A percentile compares a stretch with the other conserved stretches of the same genome.
These are phyloP conservation scores for Hyaloscypha hepaticicola DNA, from an alignment of 495 filamentous ascomycete species.

Conservation along the genomic window DNA sequence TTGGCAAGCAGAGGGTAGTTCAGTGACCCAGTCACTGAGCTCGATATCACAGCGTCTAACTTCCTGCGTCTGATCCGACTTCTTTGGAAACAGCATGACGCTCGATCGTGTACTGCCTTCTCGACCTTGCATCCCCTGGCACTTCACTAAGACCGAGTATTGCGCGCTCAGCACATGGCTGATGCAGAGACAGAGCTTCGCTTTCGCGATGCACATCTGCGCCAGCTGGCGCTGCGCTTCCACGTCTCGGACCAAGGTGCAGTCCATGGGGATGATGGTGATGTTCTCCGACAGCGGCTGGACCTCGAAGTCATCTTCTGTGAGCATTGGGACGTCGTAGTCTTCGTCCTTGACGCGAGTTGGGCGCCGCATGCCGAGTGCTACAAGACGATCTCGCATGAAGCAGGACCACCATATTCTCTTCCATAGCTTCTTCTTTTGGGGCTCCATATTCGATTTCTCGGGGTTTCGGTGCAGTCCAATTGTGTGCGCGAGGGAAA, in stretches of 20 bases:
- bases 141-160: slow-evolving; percentile 83
- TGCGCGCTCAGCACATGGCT: slow-evolving; percentile 80
- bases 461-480: slow-evolving; percentile 79
- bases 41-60: slow-evolving; percentile 72
- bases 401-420: slow-evolving; percentile 94
- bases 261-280: slow-evolving; percentile 63
- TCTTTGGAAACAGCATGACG: slow-evolving; percentile 88
- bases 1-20: slow-evolving; percentile 65
- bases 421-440: slow-evolving; percentile 78
- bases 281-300: slow-evolving; percentile 60
- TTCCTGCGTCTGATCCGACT: slow-evolving; percentile 69
- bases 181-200: slow-evolving; percentile 83
- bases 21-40: slow-evolving; percentile 67
- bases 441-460: slow-evolving; percentile 67
- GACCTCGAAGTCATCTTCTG: slow-evolving; percentile 80
- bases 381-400: slow-evolving; percentile 85
- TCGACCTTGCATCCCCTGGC: slow-evolving; percentile 59
- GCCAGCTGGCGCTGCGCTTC: slow-evolving; percentile 71
- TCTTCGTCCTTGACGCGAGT: slow-evolving; percentile 87
- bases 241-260: slow-evolving; percentile 61
- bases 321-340: slow-evolving; percentile 86
- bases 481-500: slow-evolving; percentile 81
- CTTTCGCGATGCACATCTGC: slow-evolving; percentile 86
- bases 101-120: slow-evolving; percentile 73
- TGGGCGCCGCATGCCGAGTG: slow-evolving; percentile 84